Evolutionary conservation across 2,329 filamentous ascomycete species (phyloP), one percentile per base, ranked within the genome.

Genomic region (Colletotrichum camelliae): DNA sequence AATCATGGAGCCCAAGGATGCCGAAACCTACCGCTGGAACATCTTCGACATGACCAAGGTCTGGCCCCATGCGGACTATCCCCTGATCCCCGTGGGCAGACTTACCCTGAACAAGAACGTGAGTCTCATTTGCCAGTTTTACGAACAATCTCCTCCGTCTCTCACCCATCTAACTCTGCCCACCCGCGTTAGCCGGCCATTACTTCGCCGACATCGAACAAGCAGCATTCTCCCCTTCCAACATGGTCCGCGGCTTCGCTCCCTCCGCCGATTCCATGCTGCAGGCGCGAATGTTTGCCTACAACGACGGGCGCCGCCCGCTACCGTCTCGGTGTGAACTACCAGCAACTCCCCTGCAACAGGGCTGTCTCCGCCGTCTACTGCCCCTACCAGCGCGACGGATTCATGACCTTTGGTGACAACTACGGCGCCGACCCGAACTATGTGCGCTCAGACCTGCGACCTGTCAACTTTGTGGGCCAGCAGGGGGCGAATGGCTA

Each of bases 281-380:
- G 1, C 89, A 91, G 80, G 87, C 88, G 5, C 85, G 89, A 4
- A 85, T 90, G 83, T 90, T 91, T 78, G 84, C 87, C 24, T 91
- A 91, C 77, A 87, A 88, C 1, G 90, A 91, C 75, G n/a, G n/a
- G n/a, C n/a, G 86, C 90, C 37, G 88, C 89, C 60, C 87, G 90
- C 69, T 89, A 93, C 81, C 88, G 90, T 39, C 83, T 92, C 15
- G 91, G 90, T 10, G 86, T 86, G 27, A 93, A 93, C 82, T 92
- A 91, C 79, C 87, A 90, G 77, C 88, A 90, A 77, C 86, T 91
- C 21, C 89, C 89, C 8, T 85, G 87, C 79, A 91, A 91, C 81
- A 86, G 85, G 57, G 83, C 88, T 0, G 77, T 80, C 31, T 58
- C 78, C 60, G 77, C 77, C 4, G 83, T 71, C 75, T 87, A 77